These are phyloP conservation scores for Cephaloascus albidus DNA, from an alignment of 805 yeast genomes.

Conservation along the genomic window DNA sequence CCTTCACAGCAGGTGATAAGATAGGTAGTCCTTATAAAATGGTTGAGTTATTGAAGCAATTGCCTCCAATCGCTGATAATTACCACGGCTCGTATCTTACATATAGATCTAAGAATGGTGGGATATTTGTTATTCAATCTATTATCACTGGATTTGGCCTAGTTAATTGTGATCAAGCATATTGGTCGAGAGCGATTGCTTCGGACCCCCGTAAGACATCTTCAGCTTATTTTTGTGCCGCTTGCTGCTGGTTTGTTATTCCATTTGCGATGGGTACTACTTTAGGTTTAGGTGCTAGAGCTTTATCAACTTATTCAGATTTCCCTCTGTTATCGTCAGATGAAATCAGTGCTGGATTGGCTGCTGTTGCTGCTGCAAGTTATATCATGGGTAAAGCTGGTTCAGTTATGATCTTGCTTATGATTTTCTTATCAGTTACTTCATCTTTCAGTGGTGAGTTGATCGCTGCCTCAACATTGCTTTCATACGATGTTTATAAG, in stretches of 20 bases:
- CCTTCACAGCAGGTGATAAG: conserved; percentile 22
- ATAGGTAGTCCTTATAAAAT: conserved; percentile 36
- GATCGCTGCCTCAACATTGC: conserved; percentile 27
- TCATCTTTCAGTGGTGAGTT: conserved; percentile 31
- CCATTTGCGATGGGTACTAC: conserved; percentile 16
- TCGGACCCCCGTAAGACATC: conserved; percentile 12
- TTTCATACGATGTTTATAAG: conserved; percentile 16
- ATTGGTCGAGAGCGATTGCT: conserved; percentile 16
- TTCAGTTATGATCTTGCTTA: conserved; percentile 11
- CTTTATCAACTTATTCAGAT: conserved; percentile 12
- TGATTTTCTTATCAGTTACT: conserved; percentile 27
- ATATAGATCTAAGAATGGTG: conserved; percentile 12
- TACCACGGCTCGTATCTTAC: conserved; percentile 9
- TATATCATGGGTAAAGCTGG: conserved; percentile 17
- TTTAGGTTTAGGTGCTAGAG: conserved; percentile 18
- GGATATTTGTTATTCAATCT: conserved; percentile 11
- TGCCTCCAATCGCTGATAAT: conserved; percentile 8
- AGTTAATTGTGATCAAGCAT: conserved; percentile 14
- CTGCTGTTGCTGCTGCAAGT: conserved; percentile 11
- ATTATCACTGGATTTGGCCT: conserved; percentile 15
- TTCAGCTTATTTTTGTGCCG: conserved; percentile 14
- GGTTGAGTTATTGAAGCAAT: conserved; percentile 24
- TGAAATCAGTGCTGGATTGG: conserved; percentile 13
- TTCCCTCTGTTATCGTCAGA: conserved; percentile 8
- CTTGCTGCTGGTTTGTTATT: conserved; percentile 15